A percentile compares a stretch with the other conserved stretches of the same genome.
Conservation (phyloP, 148 eudicot species). For the Chenopodium quinoa region DNA sequence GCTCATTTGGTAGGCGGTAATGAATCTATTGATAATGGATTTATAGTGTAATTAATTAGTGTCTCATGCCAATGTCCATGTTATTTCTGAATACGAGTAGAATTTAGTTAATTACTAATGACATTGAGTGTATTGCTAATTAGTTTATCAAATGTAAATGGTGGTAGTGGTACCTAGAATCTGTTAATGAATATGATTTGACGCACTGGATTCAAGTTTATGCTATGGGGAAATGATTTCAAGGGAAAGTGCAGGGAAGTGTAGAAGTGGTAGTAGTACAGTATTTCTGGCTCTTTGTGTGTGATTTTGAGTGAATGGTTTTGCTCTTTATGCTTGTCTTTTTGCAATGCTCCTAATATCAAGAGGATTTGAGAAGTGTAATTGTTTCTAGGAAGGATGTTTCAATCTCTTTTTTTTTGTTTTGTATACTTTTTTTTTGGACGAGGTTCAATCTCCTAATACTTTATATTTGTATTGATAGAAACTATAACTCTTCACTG, state of each 20-base stretch:
- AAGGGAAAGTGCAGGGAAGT: too few species aligned
- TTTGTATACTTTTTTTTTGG: not conserved
- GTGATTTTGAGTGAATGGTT: not conserved
- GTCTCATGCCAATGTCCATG: not conserved
- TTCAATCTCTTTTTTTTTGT: not conserved
- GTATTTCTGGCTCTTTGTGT: not conserved
- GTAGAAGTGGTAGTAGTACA: too few species aligned
- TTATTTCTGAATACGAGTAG: not conserved
- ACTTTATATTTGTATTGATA: not conserved
- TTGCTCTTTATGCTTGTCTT: not conserved
- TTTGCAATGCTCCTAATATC: not conserved
- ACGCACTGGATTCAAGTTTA: not conserved
- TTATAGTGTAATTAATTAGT: not conserved
- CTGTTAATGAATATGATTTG: not conserved
- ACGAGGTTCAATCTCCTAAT: not conserved
- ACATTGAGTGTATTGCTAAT: not conserved
- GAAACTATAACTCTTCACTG: not conserved
- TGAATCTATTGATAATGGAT: not conserved
- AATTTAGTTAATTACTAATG: too few species aligned
- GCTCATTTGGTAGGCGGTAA: not conserved
- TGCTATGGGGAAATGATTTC: not conserved
- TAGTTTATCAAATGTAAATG: not conserved
- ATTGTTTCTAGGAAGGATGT: not conserved
- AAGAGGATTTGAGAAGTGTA: not conserved
- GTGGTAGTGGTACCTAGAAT: not conserved